Evolutionary conservation across 2,329 filamentous ascomycete species (phyloP), one percentile per base, ranked within the genome.

Genomic region (Aureobasidium lini): DNA sequence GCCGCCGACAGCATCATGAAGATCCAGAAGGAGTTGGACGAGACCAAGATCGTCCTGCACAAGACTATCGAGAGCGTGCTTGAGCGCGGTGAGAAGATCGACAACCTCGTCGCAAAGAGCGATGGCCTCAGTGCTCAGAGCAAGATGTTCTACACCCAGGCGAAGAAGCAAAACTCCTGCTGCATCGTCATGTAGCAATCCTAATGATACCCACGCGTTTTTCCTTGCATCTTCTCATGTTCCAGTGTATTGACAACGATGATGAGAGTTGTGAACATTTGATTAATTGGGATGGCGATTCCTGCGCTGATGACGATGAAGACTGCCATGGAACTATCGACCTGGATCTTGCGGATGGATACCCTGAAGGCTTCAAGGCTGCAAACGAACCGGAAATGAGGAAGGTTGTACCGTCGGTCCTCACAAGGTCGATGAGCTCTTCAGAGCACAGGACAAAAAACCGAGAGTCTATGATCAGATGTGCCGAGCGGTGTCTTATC

Each of bases 1-100:
- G 83, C 95, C 76, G 92, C 90, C 65, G 91, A 95, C 77, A 93
- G 87, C 75, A 95, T 97, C 71, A 72, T 73, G 71, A 73, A 72
- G 81, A 96, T 99, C 68, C 93, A 97, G 75, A 88, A 90, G 77
- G 91, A 99, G 78, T 81, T 99, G 62, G 92, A 97, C 70, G 92
- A 96, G 81, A 97, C 93, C 62, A 97, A 96, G 83, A 92, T 95
- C 70, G 87, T 96, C 61, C 81, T 99, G 68, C 91, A 97, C 78
- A 95, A 97, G 83, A 96, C 94, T 46, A 96, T 96, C 68, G 88
- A 95, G 78, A 89, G 84, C 69, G 86, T 87, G 49, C 75, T 96
- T 69, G 87, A 96, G 79, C 84, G 94, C 63, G 94, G 92, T 43
- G 84, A 97, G 84, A 97, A 96, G 82, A 90, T 99, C 66, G 93